Conservation (phyloP, 2,329 filamentous ascomycete species). For the Huntiella bhutanensis region DNA sequence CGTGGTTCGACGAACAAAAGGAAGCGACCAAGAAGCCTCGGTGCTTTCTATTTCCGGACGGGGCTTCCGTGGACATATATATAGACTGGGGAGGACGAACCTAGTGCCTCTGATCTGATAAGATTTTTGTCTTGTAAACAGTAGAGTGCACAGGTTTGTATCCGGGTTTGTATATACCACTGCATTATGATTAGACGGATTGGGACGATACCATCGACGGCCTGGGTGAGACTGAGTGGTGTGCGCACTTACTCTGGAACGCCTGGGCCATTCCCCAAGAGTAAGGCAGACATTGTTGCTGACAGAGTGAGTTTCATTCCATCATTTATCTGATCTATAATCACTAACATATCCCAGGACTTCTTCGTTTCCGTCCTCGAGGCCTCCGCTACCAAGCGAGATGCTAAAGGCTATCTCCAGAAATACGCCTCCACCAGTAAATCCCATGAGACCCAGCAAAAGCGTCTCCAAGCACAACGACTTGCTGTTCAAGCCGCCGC, state of each 20-base stretch:
- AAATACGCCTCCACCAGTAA: conserved; percentile 39
- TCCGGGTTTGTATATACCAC: no score
- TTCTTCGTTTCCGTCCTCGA: conserved; percentile 74
- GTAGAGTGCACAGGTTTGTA: no score
- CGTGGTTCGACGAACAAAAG: no score
- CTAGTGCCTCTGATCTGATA: no score
- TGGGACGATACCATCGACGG: not conserved
- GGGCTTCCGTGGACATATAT: not conserved
- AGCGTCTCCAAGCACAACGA: conserved; percentile 1
- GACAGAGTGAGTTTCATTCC: conserved; percentile 7
- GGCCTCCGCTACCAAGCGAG: conserved; percentile 77
- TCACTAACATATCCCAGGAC: conserved; percentile 34
- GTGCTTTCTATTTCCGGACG: no score
- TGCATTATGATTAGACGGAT: no score
- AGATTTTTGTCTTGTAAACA: no score
- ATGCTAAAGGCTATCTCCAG: conserved; percentile 79
- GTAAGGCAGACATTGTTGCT: conserved; percentile 9
- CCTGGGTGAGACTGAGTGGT: not conserved
- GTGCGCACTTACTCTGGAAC: conserved; percentile 10
- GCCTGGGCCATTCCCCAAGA: conserved; percentile 5
- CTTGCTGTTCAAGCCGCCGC: conserved; percentile 12
- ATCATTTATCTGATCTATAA: not conserved
- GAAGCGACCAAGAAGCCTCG: no score
- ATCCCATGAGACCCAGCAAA: not conserved
- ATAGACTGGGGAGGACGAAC: no score